These are phyloP conservation scores for Vicia sativa DNA, from an alignment of 306 rosid species.

Conservation along the genomic window DNA sequence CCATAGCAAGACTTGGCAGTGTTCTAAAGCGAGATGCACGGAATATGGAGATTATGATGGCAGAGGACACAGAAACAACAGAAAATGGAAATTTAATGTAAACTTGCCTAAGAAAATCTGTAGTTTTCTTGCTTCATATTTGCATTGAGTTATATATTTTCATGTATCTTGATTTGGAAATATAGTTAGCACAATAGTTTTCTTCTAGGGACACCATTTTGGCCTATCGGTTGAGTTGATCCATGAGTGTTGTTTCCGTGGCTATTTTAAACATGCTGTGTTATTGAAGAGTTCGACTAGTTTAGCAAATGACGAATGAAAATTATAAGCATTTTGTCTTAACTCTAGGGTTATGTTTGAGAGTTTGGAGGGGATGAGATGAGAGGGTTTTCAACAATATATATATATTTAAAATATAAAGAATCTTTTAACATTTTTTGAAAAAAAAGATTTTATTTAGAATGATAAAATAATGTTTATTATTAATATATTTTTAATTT, in stretches of 20 bases:
- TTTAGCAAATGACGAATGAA: neutral
- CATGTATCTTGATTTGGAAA: slow-evolving; percentile 21
- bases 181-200: slow-evolving; percentile 18
- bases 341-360: no score
- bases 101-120: slow-evolving; percentile 16
- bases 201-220: neutral
- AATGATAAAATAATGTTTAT: no score
- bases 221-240: neutral
- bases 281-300: neutral
- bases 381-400: no score
- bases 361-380: no score
- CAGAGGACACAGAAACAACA: slow-evolving; percentile 54
- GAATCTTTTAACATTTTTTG: no score
- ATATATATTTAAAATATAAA: no score
- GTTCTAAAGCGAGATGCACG: slow-evolving; percentile 89
- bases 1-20: slow-evolving; percentile 84
- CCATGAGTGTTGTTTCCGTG: neutral
- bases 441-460: no score
- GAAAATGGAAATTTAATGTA: slow-evolving; percentile 42
- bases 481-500: no score
- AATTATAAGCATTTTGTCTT: no score
- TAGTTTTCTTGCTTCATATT: neutral
- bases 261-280: neutral
- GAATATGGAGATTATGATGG: slow-evolving; percentile 90
- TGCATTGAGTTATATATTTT: neutral